Percentiles rank a stretch among this genome's conserved stretches.
Conservation (phyloP, 257 asterid species). For the Osmanthus fragrans region DNA sequence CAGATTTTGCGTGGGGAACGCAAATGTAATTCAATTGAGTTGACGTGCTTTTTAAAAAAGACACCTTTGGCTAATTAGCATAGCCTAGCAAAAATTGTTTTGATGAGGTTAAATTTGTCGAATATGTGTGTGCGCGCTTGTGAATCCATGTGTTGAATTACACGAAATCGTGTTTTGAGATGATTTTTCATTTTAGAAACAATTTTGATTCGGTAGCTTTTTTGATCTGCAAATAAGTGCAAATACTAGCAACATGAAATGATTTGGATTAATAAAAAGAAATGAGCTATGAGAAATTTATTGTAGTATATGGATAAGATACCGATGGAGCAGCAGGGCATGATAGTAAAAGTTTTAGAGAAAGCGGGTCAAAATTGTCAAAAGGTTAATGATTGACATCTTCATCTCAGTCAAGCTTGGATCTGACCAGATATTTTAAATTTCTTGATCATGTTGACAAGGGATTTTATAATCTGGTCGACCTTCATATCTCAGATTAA, state of each 20-base stretch:
- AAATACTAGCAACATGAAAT: not conserved
- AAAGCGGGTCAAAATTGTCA: not conserved
- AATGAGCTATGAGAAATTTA: not conserved
- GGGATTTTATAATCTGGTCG: not conserved
- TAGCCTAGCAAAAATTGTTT: not conserved
- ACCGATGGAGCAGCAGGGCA: not conserved
- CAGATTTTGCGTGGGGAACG: not conserved
- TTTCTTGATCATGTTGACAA: not conserved
- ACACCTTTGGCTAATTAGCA: not conserved
- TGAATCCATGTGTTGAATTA: not conserved
- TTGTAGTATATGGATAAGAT: not conserved
- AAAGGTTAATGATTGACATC: not conserved
- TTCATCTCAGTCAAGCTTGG: not conserved
- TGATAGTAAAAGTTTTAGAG: not conserved
- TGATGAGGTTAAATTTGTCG: slow-evolving; percentile 7
- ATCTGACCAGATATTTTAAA: not conserved
- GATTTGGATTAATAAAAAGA: not conserved
- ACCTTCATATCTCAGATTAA: not conserved
- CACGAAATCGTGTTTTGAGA: not conserved
- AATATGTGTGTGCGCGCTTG: not conserved
- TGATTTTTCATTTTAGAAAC: not conserved
- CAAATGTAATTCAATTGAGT: not conserved
- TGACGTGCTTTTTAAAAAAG: not conserved
- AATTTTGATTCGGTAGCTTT: not conserved
- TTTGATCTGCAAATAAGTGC: not conserved